These are phyloP conservation scores for Dendrobium officinale DNA, from an alignment of 106 monocot genomes.

Conservation along the genomic window DNA sequence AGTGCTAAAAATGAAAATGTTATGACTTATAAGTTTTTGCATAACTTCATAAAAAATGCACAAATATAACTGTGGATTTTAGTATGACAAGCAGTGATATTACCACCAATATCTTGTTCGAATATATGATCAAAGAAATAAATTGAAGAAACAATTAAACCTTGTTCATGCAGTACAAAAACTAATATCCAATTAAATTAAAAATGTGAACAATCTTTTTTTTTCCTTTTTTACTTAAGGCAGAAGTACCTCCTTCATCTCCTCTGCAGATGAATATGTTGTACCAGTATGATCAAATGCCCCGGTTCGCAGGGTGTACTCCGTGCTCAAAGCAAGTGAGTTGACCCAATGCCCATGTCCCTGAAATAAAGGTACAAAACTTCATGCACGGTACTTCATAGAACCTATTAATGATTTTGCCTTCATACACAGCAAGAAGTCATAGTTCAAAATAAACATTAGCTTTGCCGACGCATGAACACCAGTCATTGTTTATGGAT, in stretches of 20 bases:
- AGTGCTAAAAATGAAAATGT: background rate
- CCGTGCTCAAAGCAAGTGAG: slow-evolving; percentile 91
- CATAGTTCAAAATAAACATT: background rate
- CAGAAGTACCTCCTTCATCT: slow-evolving; percentile 83
- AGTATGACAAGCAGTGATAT: background rate
- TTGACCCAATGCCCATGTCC: slow-evolving; percentile 99
- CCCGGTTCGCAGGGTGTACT: slow-evolving; percentile 87
- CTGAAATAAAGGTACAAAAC: slow-evolving; percentile 21
- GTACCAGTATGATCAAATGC: slow-evolving; percentile 87
- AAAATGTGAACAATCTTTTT: background rate
- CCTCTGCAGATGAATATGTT: slow-evolving; percentile 67
- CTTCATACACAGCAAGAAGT: background rate
- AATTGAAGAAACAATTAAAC: background rate
- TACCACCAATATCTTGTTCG: background rate
- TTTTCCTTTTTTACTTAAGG: background rate
- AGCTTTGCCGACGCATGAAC: background rate
- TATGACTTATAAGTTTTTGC: background rate
- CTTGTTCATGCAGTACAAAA: background rate
- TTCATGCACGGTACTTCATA: background rate
- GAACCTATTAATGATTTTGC: background rate
- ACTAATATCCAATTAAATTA: background rate
- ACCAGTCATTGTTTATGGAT: no score
- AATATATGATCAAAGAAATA: background rate
- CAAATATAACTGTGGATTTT: background rate
- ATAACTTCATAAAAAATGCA: background rate